Evolutionary conservation across 805 yeast genomes (phyloP).

Genomic region (Saturnispora silvae): DNA sequence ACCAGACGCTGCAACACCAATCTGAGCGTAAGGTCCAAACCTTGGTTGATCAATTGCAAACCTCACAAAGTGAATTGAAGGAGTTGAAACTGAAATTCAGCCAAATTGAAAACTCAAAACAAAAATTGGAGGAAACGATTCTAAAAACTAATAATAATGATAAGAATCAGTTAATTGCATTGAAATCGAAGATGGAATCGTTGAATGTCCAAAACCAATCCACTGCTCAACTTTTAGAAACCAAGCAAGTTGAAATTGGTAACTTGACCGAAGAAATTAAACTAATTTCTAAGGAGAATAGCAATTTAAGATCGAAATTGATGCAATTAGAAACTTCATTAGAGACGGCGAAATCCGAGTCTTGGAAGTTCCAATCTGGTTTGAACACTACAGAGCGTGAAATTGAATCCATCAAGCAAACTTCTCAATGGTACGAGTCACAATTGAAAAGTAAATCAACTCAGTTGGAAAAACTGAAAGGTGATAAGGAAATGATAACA

Average conservation of each 20-base stretch:
- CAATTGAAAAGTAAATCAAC: slow-evolving; percentile 24
- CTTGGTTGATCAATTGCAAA: slow-evolving; percentile 23
- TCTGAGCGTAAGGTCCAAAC: slow-evolving; percentile 24
- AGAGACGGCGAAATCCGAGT: slow-evolving; percentile 20
- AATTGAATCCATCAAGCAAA: slow-evolving; percentile 22
- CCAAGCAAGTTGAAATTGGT: slow-evolving; percentile 28
- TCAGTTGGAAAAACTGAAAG: slow-evolving; percentile 22
- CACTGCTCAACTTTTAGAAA: slow-evolving; percentile 26
- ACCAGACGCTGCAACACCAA: slow-evolving; percentile 31
- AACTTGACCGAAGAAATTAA: slow-evolving; percentile 32
- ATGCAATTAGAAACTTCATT: slow-evolving; percentile 28
- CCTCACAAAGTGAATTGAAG: slow-evolving; percentile 17
- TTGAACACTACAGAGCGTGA: slow-evolving; percentile 23
- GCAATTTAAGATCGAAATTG: slow-evolving; percentile 32
- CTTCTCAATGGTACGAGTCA: slow-evolving; percentile 26
- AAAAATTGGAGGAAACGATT: slow-evolving; percentile 10
- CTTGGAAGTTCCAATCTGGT: slow-evolving; percentile 19
- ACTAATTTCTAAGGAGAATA: slow-evolving; percentile 30
- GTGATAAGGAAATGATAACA: slow-evolving; percentile 23
- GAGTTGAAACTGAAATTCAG: slow-evolving; percentile 16
- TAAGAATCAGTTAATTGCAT: slow-evolving; percentile 9
- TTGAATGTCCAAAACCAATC: slow-evolving; percentile 21
- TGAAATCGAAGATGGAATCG: slow-evolving; percentile 13
- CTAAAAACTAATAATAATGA: neutral
- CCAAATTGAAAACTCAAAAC: slow-evolving; percentile 16